Conservation (phyloP, 2,329 filamentous ascomycete species). For the Sporothrix humicola region DNA sequence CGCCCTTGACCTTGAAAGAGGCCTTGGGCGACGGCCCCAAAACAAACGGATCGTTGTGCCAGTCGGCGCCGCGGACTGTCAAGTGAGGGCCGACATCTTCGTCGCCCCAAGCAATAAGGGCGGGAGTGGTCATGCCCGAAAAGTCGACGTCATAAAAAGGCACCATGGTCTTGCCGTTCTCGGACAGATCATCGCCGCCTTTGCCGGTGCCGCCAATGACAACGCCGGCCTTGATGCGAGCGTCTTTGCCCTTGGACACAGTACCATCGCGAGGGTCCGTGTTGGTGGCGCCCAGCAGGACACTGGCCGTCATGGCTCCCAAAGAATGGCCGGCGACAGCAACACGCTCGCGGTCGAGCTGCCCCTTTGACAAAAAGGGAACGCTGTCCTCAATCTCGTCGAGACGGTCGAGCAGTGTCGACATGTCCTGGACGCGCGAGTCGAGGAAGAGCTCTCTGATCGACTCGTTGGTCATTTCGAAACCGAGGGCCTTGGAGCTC, state of each 20-base stretch:
- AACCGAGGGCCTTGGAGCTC: constrained; percentile 44
- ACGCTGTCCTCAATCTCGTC: constrained; percentile 46
- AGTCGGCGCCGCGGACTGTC: constrained; percentile 46
- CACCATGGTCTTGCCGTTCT: constrained; percentile 41
- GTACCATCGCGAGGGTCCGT: constrained; percentile 44
- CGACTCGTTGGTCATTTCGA: constrained; percentile 35
- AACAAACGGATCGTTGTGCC: constrained; percentile 49
- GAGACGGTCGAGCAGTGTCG: constrained; percentile 47
- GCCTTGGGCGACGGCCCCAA: constrained; percentile 45
- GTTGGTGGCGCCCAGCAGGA: constrained; percentile 48
- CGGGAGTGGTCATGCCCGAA: constrained; percentile 45
- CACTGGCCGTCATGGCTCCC: constrained; percentile 44
- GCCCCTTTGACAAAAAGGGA: constrained; percentile 43
- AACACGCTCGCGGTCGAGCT: constrained; percentile 45
- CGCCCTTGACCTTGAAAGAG: constrained; percentile 46
- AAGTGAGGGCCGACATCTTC: constrained; percentile 46
- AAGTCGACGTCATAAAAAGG: constrained; percentile 47
- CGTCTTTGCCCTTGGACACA: constrained; percentile 40
- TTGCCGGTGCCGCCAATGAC: constrained; percentile 45
- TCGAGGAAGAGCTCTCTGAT: constrained; percentile 44
- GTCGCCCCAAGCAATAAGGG: constrained; percentile 50
- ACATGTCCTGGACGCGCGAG: constrained; percentile 47
- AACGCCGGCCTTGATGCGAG: constrained; percentile 49
- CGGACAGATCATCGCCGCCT: constrained; percentile 43
- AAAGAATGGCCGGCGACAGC: constrained; percentile 50